These are phyloP conservation scores for Prunus salicina DNA, from an alignment of 306 rosid species.

Conservation along the genomic window DNA sequence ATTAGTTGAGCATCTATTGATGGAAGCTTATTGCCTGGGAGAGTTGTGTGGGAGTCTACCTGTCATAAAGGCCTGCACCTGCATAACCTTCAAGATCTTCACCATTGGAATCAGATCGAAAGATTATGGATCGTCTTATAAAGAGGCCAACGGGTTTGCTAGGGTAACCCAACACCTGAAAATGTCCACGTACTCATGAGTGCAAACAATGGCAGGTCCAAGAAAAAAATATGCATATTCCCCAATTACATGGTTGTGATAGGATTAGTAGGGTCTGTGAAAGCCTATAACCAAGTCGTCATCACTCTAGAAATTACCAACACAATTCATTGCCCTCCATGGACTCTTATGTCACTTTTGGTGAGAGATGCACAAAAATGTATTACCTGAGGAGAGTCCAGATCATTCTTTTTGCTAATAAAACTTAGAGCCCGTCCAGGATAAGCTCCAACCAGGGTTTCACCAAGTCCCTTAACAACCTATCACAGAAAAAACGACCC, in stretches of 20 bases:
- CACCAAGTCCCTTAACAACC: slow-evolving; percentile 99
- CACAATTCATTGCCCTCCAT: background rate
- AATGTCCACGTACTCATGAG: slow-evolving; percentile 22
- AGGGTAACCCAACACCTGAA: slow-evolving; percentile 91
- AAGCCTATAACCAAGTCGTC: background rate
- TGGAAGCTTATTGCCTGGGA: background rate
- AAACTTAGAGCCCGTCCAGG: slow-evolving; percentile 99
- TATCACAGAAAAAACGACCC: slow-evolving; percentile 27
- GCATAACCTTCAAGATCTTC: slow-evolving; percentile 99
- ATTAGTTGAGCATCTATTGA: background rate
- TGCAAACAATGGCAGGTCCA: slow-evolving; percentile 17
- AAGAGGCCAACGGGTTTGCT: slow-evolving; percentile 94
- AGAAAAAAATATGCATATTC: slow-evolving; percentile 4
- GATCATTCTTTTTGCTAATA: slow-evolving; percentile 73
- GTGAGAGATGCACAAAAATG: slow-evolving; percentile 11
- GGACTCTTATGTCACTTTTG: background rate
- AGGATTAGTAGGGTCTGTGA: background rate
- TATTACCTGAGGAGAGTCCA: slow-evolving; percentile 77
- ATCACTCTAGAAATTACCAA: slow-evolving; percentile 11
- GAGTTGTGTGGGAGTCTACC: slow-evolving; percentile 38
- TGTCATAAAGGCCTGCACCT: slow-evolving; percentile 98
- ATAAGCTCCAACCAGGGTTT: slow-evolving; percentile 96
- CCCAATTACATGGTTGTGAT: background rate
- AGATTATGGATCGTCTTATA: slow-evolving; percentile 73
- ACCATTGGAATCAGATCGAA: slow-evolving; percentile 97